These are phyloP conservation scores for Dalbergia cochinchinensis DNA, from an alignment of 306 rosid species.

Conservation along the genomic window DNA sequence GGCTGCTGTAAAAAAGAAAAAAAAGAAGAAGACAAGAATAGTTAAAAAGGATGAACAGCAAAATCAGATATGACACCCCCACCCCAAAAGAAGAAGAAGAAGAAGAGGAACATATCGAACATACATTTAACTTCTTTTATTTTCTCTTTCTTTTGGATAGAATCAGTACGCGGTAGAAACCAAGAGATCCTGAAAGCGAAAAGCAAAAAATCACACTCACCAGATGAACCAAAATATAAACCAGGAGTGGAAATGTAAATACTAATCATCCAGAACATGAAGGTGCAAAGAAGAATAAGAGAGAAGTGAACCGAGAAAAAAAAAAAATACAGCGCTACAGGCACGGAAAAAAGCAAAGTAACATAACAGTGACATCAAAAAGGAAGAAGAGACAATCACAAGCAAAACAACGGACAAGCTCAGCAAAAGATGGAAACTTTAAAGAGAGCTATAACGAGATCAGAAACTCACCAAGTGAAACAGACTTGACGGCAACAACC, in stretches of 20 bases:
- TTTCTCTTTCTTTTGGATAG: background rate
- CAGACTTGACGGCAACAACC: constrained; percentile 38
- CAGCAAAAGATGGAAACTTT: constrained; percentile 40
- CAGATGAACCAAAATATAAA: constrained; percentile 1
- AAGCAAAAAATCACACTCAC: constrained; percentile 36
- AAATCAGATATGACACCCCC: background rate
- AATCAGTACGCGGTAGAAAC: constrained; percentile 16
- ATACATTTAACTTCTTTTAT: background rate
- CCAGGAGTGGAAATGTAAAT: background rate
- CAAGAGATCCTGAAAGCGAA: constrained; percentile 47
- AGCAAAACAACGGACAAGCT: constrained; percentile 31
- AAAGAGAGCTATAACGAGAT: constrained; percentile 42
- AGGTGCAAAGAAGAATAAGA: constrained; percentile 19
- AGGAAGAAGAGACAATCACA: constrained; percentile 43
- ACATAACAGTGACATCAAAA: constrained; percentile 48
- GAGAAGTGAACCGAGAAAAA: background rate
- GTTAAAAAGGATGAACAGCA: constrained; percentile 7
- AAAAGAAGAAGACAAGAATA: constrained; percentile 9
- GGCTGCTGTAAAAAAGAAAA: constrained; percentile 35
- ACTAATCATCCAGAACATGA: constrained; percentile 43
- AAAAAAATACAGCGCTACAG: constrained; percentile 9
- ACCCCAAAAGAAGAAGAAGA: background rate
- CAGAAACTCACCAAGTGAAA: constrained; percentile 52
- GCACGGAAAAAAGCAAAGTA: constrained; percentile 30
- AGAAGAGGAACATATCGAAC: constrained; percentile 23